Conservation (phyloP, 192 early-diverging fungal species). For the Coemansia furcata region DNA sequence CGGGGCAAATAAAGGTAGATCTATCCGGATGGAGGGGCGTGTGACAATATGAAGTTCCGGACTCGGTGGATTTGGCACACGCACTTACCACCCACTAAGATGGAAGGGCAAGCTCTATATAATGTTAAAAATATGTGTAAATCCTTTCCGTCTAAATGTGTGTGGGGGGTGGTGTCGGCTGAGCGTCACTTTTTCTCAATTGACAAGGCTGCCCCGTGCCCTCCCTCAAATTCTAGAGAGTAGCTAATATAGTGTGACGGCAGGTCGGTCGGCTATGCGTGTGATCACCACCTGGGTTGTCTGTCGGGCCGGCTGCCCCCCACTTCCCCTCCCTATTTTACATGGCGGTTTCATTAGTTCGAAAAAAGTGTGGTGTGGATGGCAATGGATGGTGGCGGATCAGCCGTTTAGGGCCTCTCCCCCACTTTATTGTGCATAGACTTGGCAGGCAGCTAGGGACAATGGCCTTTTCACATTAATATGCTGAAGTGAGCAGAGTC, state of each 20-base stretch:
- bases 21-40: background rate
- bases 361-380: background rate
- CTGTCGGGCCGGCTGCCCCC: background rate
- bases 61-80: background rate
- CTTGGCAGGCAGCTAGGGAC: background rate
- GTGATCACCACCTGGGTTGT: background rate
- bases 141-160: background rate
- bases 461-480: background rate
- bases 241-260: background rate
- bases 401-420: background rate
- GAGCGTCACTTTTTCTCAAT: background rate
- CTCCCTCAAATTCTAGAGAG: background rate
- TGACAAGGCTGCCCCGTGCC: background rate
- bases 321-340: background rate
- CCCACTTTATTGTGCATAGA: background rate
- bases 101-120: background rate
- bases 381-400: constrained; percentile 3
- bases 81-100: background rate
- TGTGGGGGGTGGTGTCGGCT: background rate
- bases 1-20: background rate
- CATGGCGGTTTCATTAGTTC: background rate
- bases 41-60: background rate
- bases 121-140: background rate
- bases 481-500: constrained; percentile 9
- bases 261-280: background rate